Conservation (phyloP, 805 yeast genomes). For the Metschnikowia lunata region DNA sequence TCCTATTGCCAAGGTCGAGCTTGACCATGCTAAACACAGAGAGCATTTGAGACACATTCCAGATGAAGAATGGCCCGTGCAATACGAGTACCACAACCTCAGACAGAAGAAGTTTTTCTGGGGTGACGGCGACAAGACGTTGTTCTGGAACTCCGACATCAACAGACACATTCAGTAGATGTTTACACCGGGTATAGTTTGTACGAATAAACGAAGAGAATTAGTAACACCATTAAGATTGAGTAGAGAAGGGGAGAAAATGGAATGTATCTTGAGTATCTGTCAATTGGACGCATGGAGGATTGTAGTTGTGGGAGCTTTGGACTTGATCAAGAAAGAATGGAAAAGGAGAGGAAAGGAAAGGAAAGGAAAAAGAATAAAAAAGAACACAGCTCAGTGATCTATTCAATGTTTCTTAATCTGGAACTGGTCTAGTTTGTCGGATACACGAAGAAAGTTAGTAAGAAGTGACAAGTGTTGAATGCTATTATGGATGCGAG, state of each 20-base stretch:
- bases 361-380: no score
- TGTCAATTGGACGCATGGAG: no score
- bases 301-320: no score
- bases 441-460: no score
- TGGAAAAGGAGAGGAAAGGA: no score
- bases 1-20: conserved; percentile 78
- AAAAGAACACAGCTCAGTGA: no score
- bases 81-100: conserved; percentile 87
- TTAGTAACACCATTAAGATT: background rate
- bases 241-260: background rate
- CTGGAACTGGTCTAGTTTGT: no score
- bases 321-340: no score
- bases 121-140: conserved; percentile 98
- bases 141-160: conserved; percentile 91
- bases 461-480: no score
- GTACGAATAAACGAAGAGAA: background rate
- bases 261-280: background rate
- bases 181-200: background rate
- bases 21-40: conserved; percentile 88
- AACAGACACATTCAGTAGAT: conserved; percentile 70
- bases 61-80: conserved; percentile 91
- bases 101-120: conserved; percentile 89
- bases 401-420: no score
- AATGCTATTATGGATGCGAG: no score
- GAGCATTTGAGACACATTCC: conserved; percentile 65